Evolutionary conservation across 2,329 filamentous ascomycete species (phyloP).

Genomic region (Ophiostoma sp.): DNA sequence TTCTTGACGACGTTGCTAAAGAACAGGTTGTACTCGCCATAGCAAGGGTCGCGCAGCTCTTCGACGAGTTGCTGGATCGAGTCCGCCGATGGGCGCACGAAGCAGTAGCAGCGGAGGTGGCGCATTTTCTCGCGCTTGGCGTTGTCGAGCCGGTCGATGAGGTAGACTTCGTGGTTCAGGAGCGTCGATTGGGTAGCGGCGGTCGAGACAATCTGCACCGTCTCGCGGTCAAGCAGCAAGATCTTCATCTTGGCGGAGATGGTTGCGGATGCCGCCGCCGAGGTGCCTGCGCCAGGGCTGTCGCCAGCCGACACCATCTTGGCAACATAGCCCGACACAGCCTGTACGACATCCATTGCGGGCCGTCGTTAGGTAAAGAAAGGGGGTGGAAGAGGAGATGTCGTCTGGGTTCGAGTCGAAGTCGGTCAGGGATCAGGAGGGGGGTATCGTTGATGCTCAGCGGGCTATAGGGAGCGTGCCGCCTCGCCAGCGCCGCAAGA

Average conservation of each 20-base stretch:
- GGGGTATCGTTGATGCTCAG: conserved; percentile 10
- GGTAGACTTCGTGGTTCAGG: conserved; percentile 93
- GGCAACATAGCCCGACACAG: conserved; percentile 88
- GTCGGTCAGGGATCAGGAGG: neutral
- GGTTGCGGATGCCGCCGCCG: conserved; percentile 55
- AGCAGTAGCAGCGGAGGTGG: conserved; percentile 87
- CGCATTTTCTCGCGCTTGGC: conserved; percentile 91
- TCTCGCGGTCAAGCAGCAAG: conserved; percentile 85
- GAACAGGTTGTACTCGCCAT: conserved; percentile 94
- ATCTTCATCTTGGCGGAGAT: conserved; percentile 96
- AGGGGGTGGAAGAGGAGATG: neutral
- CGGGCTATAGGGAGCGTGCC: conserved; percentile 10
- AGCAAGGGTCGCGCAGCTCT: conserved; percentile 91
- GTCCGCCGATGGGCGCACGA: conserved; percentile 84
- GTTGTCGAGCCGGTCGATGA: conserved; percentile 94
- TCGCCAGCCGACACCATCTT: conserved; percentile 91
- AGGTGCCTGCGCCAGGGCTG: conserved; percentile 50
- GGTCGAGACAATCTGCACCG: conserved; percentile 87
- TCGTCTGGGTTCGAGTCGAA: neutral
- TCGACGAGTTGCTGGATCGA: conserved; percentile 93
- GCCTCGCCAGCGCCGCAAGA: conserved; percentile 8
- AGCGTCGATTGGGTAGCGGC: conserved; percentile 93
- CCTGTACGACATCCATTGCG: conserved; percentile 85
- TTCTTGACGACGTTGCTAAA: conserved; percentile 98
- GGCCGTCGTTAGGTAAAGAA: neutral